phyloP scores from a whole-genome alignment of 2,329 filamentous ascomycete genomes.

The Paecilomyces fulvus region DNA sequence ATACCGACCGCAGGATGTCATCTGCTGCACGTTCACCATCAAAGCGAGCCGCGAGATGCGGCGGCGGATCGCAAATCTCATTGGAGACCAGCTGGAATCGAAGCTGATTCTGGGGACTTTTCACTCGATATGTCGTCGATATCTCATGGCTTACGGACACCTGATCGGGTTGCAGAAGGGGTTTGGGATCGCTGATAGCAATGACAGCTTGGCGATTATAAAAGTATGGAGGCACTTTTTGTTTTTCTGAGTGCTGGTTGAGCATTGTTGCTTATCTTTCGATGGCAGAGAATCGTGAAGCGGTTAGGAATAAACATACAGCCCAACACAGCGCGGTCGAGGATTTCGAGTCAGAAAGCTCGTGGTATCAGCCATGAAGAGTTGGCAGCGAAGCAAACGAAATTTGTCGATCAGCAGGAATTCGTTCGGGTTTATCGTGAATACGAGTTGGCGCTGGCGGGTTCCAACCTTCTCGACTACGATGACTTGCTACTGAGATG shows the following conservation, averaged over 20 bases:
- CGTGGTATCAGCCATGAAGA: slow-evolving; percentile 43
- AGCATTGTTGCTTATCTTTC: slow-evolving; percentile 6
- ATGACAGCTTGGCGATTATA: slow-evolving; percentile 70
- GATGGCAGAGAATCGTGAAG: slow-evolving; percentile 61
- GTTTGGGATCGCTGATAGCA: slow-evolving; percentile 84
- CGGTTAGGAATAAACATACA: slow-evolving; percentile 61
- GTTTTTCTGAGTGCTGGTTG: background rate
- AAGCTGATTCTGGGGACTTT: slow-evolving; percentile 86
- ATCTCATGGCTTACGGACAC: slow-evolving; percentile 74
- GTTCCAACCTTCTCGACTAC: slow-evolving; percentile 82
- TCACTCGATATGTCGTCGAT: slow-evolving; percentile 82
- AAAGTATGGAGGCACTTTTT: slow-evolving; percentile 35
- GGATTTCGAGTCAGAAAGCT: slow-evolving; percentile 62
- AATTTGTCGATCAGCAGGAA: slow-evolving; percentile 48
- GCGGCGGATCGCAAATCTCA: slow-evolving; percentile 67
- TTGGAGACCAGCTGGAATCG: slow-evolving; percentile 68
- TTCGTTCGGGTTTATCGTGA: slow-evolving; percentile 60
- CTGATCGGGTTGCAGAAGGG: slow-evolving; percentile 72
- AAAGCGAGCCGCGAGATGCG: slow-evolving; percentile 95
- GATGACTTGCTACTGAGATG: slow-evolving; percentile 85
- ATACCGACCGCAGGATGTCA: slow-evolving; percentile 73
- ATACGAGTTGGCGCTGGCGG: slow-evolving; percentile 67
- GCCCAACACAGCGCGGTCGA: slow-evolving; percentile 58
- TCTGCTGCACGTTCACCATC: slow-evolving; percentile 95
- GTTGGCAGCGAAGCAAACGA: slow-evolving; percentile 28